These are phyloP conservation scores for Mikania micrantha DNA, from an alignment of 129 eudicot species.

Conservation along the genomic window DNA sequence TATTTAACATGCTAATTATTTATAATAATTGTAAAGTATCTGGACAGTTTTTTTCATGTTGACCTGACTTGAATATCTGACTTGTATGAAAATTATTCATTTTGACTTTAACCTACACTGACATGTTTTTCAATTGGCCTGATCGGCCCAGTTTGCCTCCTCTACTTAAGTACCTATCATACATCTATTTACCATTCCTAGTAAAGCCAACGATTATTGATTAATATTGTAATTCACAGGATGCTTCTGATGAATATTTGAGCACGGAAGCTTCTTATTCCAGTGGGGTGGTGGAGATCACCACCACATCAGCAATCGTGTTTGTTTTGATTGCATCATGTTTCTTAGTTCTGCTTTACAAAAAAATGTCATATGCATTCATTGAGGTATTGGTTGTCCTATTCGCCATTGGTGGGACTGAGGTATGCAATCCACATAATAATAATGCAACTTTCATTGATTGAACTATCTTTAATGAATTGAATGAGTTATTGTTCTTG, in stretches of 20 bases:
- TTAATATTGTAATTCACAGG: slow-evolving; percentile 40
- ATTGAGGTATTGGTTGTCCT: slow-evolving; percentile 89
- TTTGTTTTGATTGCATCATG: slow-evolving; percentile 89
- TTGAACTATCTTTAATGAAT: slow-evolving; percentile 6
- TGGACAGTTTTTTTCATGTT: neutral
- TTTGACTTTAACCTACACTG: neutral
- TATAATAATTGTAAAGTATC: neutral
- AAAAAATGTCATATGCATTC: slow-evolving; percentile 76
- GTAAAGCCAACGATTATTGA: neutral
- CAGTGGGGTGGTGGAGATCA: slow-evolving; percentile 74
- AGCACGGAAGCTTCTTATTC: slow-evolving; percentile 29
- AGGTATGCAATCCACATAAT: slow-evolving; percentile 42
- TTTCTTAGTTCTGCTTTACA: slow-evolving; percentile 92
- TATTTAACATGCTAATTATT: neutral
- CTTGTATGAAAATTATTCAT: neutral
- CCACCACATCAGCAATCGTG: slow-evolving; percentile 74
- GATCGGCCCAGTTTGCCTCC: neutral
- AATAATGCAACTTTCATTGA: neutral
- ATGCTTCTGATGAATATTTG: slow-evolving; percentile 58
- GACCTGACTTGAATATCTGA: neutral
- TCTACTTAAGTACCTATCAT: neutral
- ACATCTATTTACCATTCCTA: neutral
- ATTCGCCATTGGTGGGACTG: slow-evolving; percentile 86
- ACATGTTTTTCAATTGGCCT: too few relatives aligned
- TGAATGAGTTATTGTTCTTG: slow-evolving; percentile 16